Percentiles rank a stretch among this genome's conserved stretches.
phyloP scores from a whole-genome alignment of 2,329 filamentous ascomycete species.

The Polytolypa hystricis region DNA sequence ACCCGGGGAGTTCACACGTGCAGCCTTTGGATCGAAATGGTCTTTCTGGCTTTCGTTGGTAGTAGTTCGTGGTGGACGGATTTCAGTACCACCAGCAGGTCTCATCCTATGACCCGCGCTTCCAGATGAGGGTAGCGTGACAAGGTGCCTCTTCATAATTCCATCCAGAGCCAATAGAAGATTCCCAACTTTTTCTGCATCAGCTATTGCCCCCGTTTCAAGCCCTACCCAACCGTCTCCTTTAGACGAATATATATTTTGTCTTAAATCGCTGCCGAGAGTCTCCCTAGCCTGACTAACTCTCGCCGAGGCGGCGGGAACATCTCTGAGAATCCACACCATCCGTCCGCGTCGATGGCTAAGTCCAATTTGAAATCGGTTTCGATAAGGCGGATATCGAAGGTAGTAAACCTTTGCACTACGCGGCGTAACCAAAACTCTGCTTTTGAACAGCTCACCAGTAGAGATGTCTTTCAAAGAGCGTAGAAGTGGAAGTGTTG shows the following conservation, averaged over 20 bases:
- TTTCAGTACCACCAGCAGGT: too few relatives aligned
- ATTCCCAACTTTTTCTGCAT: conserved; percentile 21
- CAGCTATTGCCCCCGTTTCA: conserved; percentile 27
- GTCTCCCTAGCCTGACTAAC: conserved; percentile 12
- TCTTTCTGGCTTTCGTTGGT: too few relatives aligned
- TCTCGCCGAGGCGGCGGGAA: conserved; percentile 12
- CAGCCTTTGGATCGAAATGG: too few relatives aligned
- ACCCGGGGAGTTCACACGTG: too few relatives aligned
- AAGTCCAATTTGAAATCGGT: conserved; percentile 23
- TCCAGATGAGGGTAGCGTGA: too few relatives aligned
- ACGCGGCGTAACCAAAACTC: conserved; percentile 25
- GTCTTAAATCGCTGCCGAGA: conserved; percentile 17
- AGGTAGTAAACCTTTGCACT: conserved; percentile 26
- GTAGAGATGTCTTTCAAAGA: conserved; percentile 25
- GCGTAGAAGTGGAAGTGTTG: conserved; percentile 28
- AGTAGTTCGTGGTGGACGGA: too few relatives aligned
- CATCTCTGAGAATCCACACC: conserved; percentile 28
- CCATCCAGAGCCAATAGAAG: conserved; percentile 17
- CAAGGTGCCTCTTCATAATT: conserved; percentile 8
- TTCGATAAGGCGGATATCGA: conserved; percentile 23
- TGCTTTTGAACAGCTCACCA: conserved; percentile 15
- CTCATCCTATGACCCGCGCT: too few relatives aligned
- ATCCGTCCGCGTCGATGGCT: conserved; percentile 18
- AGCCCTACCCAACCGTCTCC: conserved; percentile 32
- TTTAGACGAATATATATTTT: conserved; percentile 25